Percentiles rank a stretch among this genome's conserved stretches.
Conservation (phyloP, 1,139 yeast genomes). For the Magnusiomyces suaveolens region DNA sequence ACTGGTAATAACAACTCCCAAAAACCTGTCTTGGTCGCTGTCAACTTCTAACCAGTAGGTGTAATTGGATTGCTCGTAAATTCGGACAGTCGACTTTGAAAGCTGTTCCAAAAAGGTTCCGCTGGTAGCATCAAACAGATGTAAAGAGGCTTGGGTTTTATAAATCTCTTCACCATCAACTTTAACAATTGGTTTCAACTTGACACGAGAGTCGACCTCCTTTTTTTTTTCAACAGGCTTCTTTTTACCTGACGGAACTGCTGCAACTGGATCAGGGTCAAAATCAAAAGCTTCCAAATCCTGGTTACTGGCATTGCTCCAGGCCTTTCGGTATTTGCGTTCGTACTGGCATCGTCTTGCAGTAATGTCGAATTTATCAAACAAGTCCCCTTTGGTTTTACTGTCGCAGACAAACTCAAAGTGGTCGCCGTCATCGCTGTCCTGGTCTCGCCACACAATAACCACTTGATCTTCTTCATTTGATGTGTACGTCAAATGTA, state of each 20-base stretch:
- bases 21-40: constrained; percentile 25
- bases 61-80: constrained; percentile 46
- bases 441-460: constrained; percentile 71
- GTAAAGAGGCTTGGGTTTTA: constrained; percentile 36
- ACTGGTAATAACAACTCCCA: constrained; percentile 41
- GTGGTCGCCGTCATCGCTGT: constrained; percentile 79
- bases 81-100: constrained; percentile 28
- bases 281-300: constrained; percentile 51
- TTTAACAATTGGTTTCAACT: constrained; percentile 8
- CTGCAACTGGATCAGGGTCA: constrained; percentile 23
- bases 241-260: neutral
- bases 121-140: constrained; percentile 46
- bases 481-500: constrained; percentile 41
- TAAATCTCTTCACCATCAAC: constrained; percentile 6
- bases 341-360: constrained; percentile 68
- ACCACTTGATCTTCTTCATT: constrained; percentile 41
- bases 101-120: constrained; percentile 44
- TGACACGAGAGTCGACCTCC: neutral
- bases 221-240: neutral
- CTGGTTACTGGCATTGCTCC: constrained; percentile 28
- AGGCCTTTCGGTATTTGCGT: constrained; percentile 48
- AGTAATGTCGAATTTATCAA: constrained; percentile 55
- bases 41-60: constrained; percentile 44
- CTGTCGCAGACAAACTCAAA: constrained; percentile 73
- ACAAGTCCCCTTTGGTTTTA: constrained; percentile 45